Conservation (phyloP, 495 filamentous ascomycete species). For the Parathielavia hyrcaniae region DNA sequence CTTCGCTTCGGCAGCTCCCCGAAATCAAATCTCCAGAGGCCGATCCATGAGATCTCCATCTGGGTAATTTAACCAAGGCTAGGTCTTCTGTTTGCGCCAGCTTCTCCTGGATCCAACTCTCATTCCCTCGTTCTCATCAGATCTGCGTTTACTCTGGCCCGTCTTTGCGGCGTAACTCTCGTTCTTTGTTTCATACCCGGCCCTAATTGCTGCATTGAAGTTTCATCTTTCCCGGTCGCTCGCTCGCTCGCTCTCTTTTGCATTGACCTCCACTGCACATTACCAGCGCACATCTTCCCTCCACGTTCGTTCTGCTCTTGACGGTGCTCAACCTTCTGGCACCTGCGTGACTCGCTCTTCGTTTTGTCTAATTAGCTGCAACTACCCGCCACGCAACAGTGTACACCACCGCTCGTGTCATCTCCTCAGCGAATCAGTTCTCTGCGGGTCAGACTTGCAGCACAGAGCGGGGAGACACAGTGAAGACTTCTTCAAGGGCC, state of each 20-base stretch:
- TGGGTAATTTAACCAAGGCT: conserved; percentile 16
- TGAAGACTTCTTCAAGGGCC: conserved; percentile 1
- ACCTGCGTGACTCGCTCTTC: neutral
- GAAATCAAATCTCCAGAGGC: conserved; percentile 21
- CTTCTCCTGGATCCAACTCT: neutral
- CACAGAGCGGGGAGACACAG: conserved; percentile 12
- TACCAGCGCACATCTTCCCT: neutral
- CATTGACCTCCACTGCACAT: neutral
- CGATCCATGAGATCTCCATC: conserved; percentile 12
- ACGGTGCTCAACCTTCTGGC: conserved; percentile 8
- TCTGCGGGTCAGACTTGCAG: conserved; percentile 14
- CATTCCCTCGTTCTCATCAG: conserved; percentile 2
- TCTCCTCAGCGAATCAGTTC: conserved; percentile 18
- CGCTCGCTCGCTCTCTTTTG: too few relatives aligned
- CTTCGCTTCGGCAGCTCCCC: conserved; percentile 4
- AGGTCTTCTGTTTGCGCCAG: conserved; percentile 2
- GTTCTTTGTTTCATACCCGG: neutral
- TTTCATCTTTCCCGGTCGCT: conserved; percentile 5
- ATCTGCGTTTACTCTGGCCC: conserved; percentile 2
- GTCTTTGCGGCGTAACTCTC: conserved; percentile 13
- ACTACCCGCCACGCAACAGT: neutral
- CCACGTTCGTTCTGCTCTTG: conserved; percentile 7
- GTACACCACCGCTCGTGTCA: conserved; percentile 11
- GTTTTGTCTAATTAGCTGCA: conserved; percentile 6
- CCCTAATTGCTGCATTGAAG: neutral